Evolutionary conservation across 495 filamentous ascomycete genomes (phyloP), one percentile per base, ranked within the genome.

Genomic region (Talaromyces adpressus): DNA sequence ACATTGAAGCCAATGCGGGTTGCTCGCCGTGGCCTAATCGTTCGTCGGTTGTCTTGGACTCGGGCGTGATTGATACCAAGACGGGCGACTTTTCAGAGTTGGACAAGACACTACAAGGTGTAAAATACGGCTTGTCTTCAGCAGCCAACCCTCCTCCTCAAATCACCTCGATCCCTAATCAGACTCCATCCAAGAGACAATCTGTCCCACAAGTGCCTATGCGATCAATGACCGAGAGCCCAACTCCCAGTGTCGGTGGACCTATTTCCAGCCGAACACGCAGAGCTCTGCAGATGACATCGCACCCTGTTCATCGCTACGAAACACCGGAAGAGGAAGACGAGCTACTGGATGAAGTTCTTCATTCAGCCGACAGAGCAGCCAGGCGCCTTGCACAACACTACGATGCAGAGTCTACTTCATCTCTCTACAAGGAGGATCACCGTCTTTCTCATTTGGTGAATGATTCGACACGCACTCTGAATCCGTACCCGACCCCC

Each of bases 251-350:
- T 57, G 79, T 79, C 5, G 79, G 73, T 16, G 71, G 74, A 51
- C 90, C 92, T 4, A 84, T 92, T 62, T 93, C 92, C 3, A 92
- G 89, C 72, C 82, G 93, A 63, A 96, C 92, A 9, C 83, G 94
- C 63, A 84, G 93, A 65, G 88, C 91, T 25, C 79, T 93, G 68
- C 89, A 92, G 64, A 81, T 86, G 63, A 87, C 91, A 32, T 86
- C 86, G 25, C 85, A 91, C 64, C 87, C 86, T 14, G 79, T 80
- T 57, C 89, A 93, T 68, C 84, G 84, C 57, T 96, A 97, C 70
- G 95, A 98, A 74, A 95, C 92, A 4, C 91, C 95, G 1, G 92
- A 97, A 70, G 94, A 99, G 73, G 92, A 98, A 69, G 94, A 98
- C 65, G 94, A 99, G 73, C 84, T 98, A 12, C 79, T 97, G 11